Evolutionary conservation across 169 alveolate species (phyloP).

Genomic region (Cryptosporidium sp.): DNA sequence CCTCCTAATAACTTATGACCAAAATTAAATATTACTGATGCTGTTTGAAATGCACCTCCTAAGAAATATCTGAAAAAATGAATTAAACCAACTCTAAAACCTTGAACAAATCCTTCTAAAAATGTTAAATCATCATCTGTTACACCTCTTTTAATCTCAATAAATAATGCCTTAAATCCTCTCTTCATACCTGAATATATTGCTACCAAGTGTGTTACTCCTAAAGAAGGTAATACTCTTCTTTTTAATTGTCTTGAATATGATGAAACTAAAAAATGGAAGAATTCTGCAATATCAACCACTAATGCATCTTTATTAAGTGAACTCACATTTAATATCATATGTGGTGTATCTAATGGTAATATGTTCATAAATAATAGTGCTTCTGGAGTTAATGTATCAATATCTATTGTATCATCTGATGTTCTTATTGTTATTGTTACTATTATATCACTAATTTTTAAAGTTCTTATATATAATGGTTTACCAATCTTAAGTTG

Average conservation of each 20-base stretch:
- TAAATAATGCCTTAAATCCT: constrained; percentile 84
- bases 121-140: constrained; percentile 80
- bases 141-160: constrained; percentile 85
- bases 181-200: constrained; percentile 86
- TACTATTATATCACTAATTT: constrained; percentile 85
- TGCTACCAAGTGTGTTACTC: constrained; percentile 90
- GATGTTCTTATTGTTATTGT: constrained; percentile 90
- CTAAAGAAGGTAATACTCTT: constrained; percentile 90
- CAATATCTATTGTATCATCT: constrained; percentile 83
- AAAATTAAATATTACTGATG: constrained; percentile 87
- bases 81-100: constrained; percentile 88
- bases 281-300: constrained; percentile 87
- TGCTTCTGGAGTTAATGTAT: constrained; percentile 81
- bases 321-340: constrained; percentile 87
- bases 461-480: constrained; percentile 84
- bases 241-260: constrained; percentile 90
- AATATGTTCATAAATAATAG: constrained; percentile 89
- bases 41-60: constrained; percentile 91
- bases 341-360: constrained; percentile 93
- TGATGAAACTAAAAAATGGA: constrained; percentile 84
- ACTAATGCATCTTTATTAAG: constrained; percentile 83
- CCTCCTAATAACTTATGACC: constrained; percentile 91
- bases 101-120: constrained; percentile 89
- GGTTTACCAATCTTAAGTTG: constrained; percentile 83
- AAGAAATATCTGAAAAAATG: constrained; percentile 85